Percentiles rank a stretch among this genome's conserved stretches.
phyloP scores from a whole-genome alignment of 2,329 filamentous ascomycete genomes.

The Aureobasidium namibiae region DNA sequence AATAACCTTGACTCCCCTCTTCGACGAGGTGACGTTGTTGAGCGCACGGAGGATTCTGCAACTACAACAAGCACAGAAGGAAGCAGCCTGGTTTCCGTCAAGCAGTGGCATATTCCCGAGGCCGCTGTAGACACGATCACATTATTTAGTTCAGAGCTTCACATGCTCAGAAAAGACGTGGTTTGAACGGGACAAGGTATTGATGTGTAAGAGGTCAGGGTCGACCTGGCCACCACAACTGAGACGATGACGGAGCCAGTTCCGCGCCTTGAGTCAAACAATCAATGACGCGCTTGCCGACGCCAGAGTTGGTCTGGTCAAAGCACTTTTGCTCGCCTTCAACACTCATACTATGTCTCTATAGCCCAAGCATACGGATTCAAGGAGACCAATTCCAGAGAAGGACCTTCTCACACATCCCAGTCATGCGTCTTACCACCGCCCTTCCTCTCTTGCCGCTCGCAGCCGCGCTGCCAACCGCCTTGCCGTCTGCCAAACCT shows the following conservation, averaged over 20 bases:
- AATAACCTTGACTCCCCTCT: no score
- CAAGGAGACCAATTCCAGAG: background rate
- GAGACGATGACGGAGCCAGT: background rate
- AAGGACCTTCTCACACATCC: background rate
- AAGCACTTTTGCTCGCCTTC: background rate
- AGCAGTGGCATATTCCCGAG: no score
- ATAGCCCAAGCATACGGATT: background rate
- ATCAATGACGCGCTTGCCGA: constrained; percentile 3
- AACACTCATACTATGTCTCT: background rate
- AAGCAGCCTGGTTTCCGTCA: no score
- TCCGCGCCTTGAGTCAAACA: background rate
- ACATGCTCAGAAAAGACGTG: no score
- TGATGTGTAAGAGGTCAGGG: background rate
- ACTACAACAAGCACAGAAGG: no score
- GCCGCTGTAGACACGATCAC: no score
- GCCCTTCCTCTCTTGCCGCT: background rate
- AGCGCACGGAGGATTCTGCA: no score
- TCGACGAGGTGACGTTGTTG: no score
- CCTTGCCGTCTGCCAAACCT: constrained; percentile 35
- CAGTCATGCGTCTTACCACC: background rate
- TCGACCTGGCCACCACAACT: background rate
- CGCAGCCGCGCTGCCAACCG: background rate
- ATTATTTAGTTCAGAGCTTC: no score
- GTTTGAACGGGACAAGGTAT: no score
- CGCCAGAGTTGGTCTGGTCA: no score